Base-by-base conservation (phyloP, 192 early-diverging fungal species). In the Coemansia sp. region DNA sequence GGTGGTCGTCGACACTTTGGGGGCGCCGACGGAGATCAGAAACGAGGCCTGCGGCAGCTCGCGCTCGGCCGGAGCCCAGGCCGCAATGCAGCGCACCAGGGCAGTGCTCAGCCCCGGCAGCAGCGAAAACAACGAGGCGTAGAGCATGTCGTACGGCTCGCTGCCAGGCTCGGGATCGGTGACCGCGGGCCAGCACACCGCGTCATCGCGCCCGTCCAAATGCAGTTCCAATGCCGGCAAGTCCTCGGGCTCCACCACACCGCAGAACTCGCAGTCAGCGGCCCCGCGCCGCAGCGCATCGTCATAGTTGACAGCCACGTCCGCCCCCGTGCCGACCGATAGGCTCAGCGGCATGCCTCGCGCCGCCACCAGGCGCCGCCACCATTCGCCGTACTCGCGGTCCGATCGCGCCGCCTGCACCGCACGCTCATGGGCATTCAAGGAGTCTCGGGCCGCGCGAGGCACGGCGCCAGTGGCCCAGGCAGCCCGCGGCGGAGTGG, bases 361-460 rank as follows among this genome's bases (percentile, higher is more conserved):
- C 17, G 31, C 49, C 1, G 33, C 13, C 17, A 72, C 49, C 44
- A 72, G 49, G 21, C 68, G 51, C 14, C 57, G 60, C 68, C 68
- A 72, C 68, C 68, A 72, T 49, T 72, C 60, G 9, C 46, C 55
- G 37, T 72, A 72, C 68, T 72, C 68, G 56, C 68, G 60, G 34
- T 71, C 60, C 3, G 67, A 64, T 9, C 60, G 55, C 16, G 47
- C 52, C 40, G 58, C 27, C 1, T 49, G 51, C 38, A 58, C 67
- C 2, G 39, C 36, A 6, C 8, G 50, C 3, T 64, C 51, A 27
- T 54, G 41, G 19, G 55, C 56, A 5, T 5, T 32, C 5, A 60
- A 17, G 6, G 60, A 51, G 9, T 71, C 67, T 16, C 52, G 47
- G 0, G 56, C 60, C 0, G 67, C 60, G 1, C 67, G 51, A 27